phyloP scores from a whole-genome alignment of 1,284 basidiomycete genomes.

The Lentinula novae-zelandiae region DNA sequence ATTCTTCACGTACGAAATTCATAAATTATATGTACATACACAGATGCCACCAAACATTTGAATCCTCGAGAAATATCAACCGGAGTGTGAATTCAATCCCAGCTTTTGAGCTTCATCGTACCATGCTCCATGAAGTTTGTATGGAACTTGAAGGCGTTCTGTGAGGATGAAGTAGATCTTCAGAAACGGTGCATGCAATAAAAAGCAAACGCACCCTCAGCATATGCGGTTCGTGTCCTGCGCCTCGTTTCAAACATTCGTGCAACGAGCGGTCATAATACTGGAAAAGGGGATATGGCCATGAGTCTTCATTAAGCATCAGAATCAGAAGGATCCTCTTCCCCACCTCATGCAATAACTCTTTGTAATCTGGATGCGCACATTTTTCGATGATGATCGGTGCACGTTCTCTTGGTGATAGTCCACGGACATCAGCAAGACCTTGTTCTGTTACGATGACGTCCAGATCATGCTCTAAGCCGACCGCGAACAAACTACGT shows the following conservation, averaged over 20 bases:
- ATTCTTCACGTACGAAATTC: not conserved
- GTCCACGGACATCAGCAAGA: conserved; percentile 46
- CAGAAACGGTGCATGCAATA: not conserved
- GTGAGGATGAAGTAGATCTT: not conserved
- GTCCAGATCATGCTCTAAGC: conserved; percentile 40
- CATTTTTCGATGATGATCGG: conserved; percentile 48
- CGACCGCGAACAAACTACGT: not conserved
- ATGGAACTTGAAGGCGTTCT: conserved; percentile 45
- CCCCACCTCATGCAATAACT: conserved; percentile 35
- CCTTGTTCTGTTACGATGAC: conserved; percentile 47
- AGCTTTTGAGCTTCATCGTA: conserved; percentile 37
- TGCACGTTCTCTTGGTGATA: conserved; percentile 45
- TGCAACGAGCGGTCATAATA: conserved; percentile 45
- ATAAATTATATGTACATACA: not conserved
- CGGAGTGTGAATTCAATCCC: conserved; percentile 22
- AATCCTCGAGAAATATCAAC: not conserved
- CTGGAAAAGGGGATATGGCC: conserved; percentile 14
- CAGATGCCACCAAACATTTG: not conserved
- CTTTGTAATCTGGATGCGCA: conserved; percentile 47
- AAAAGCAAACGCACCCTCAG: conserved; percentile 29
- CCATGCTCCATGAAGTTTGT: conserved; percentile 35
- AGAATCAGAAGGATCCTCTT: conserved; percentile 9
- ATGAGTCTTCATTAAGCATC: not conserved
- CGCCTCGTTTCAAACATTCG: conserved; percentile 42
- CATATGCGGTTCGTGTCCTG: conserved; percentile 51